Evolutionary conservation across 2,329 filamentous ascomycete genomes (phyloP).

Genomic region (Aquanectria penicillioides): DNA sequence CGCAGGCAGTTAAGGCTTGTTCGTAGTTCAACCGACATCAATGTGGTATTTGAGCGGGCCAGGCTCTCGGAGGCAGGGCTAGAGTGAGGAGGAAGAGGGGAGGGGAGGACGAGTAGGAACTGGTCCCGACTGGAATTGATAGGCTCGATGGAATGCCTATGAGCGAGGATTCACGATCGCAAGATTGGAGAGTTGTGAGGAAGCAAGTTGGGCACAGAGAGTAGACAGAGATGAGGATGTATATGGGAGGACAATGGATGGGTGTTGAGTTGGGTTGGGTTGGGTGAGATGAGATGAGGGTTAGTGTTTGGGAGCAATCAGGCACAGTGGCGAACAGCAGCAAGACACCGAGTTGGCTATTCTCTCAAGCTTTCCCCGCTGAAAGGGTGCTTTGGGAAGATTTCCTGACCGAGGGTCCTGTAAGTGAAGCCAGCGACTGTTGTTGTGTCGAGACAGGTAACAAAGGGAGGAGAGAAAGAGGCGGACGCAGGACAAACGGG

Average conservation of each 20-base stretch:
- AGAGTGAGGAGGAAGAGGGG: not conserved
- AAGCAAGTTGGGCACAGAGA: conserved; percentile 6
- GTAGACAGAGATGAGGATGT: conserved; percentile 12
- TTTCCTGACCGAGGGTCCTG: conserved; percentile 35
- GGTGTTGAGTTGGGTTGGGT: not conserved
- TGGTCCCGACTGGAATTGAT: not conserved
- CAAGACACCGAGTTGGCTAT: conserved; percentile 39
- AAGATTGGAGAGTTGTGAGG: not conserved
- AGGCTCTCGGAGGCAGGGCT: conserved; percentile 37
- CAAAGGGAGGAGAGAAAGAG: not conserved
- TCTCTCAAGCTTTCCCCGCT: conserved; percentile 37
- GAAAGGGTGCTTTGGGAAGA: conserved; percentile 36
- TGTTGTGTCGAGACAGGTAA: conserved; percentile 27
- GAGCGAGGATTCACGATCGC: conserved; percentile 7
- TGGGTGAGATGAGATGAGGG: conserved; percentile 8
- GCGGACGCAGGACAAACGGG: conserved; percentile 18
- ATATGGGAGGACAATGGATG: not conserved
- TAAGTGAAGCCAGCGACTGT: conserved; percentile 35
- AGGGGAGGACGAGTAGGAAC: not conserved
- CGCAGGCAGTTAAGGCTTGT: conserved; percentile 66
- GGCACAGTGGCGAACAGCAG: conserved; percentile 33
- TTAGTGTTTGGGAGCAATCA: conserved; percentile 29
- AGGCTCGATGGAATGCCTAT: conserved; percentile 15
- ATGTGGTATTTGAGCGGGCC: conserved; percentile 53
- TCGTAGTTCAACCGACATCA: conserved; percentile 69